Evolutionary conservation across 2,329 filamentous ascomycete genomes (phyloP).

Genomic region (Penicillium hesseltinei): DNA sequence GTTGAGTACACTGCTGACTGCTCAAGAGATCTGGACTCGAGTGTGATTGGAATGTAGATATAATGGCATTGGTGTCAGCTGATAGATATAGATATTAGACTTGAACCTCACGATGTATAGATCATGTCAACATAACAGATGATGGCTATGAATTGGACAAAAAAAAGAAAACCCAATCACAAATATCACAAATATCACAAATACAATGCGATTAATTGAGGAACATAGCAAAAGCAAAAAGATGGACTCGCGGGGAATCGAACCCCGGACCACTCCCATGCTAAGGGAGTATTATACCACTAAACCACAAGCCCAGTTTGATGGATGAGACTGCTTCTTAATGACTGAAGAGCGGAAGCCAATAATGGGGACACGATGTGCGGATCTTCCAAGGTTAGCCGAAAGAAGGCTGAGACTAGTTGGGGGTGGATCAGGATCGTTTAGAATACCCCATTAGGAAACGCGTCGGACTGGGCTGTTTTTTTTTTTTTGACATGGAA

Average conservation of each 20-base stretch:
- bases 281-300: constrained; percentile 51
- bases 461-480: background rate
- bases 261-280: constrained; percentile 51
- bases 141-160: background rate
- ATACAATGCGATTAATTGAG: background rate
- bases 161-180: background rate
- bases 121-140: background rate
- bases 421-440: background rate
- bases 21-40: constrained; percentile 58
- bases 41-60: constrained; percentile 7
- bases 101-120: background rate
- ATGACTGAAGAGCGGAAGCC: background rate
- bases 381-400: too few species aligned
- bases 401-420: background rate
- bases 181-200: background rate
- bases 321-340: background rate
- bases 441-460: background rate
- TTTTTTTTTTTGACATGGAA: too few species aligned
- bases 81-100: constrained; percentile 3
- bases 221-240: constrained; percentile 8
- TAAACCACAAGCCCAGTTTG: constrained; percentile 43
- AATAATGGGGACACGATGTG: background rate
- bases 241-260: constrained; percentile 51
- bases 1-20: constrained; percentile 61
- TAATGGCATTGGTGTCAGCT: background rate